Percentiles rank a stretch among this genome's conserved stretches.
phyloP scores from a whole-genome alignment of 768 basidiomycete species.

The Mycena sanguinolenta region DNA sequence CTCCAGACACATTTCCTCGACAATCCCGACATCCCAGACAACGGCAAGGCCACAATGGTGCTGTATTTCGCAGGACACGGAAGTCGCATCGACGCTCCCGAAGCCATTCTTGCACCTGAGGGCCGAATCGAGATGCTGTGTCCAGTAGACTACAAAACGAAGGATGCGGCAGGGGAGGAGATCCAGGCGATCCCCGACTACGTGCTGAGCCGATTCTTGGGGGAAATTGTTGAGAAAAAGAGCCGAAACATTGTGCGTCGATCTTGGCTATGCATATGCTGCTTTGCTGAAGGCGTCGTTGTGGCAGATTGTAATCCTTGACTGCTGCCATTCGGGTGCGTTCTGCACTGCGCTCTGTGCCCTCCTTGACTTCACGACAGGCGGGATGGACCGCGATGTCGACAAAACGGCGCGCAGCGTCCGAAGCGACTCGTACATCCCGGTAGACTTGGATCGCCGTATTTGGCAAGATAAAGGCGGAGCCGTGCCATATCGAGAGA shows the following conservation, averaged over 20 bases:
- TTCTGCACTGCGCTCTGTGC: too few species aligned
- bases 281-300: not conserved
- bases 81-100: not conserved
- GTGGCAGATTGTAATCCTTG: slow-evolving; percentile 6
- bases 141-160: not conserved
- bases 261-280: not conserved
- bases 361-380: too few species aligned
- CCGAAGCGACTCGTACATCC: too few species aligned
- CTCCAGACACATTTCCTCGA: not conserved
- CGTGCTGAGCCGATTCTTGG: not conserved
- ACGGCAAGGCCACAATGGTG: not conserved
- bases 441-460: too few species aligned
- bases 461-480: too few species aligned
- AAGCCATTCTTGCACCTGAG: not conserved
- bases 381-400: too few species aligned
- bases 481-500: too few species aligned
- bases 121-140: slow-evolving; percentile 3
- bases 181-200: slow-evolving; percentile 3
- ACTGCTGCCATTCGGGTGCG: slow-evolving; percentile 16
- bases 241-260: slow-evolving; percentile 11
- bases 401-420: not conserved
- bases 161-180: not conserved
- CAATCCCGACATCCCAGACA: not conserved
- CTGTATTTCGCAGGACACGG: slow-evolving; percentile 16
- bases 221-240: not conserved